Conservation (phyloP, 2,329 filamentous ascomycete species). For the Pseudocercospora musae region DNA sequence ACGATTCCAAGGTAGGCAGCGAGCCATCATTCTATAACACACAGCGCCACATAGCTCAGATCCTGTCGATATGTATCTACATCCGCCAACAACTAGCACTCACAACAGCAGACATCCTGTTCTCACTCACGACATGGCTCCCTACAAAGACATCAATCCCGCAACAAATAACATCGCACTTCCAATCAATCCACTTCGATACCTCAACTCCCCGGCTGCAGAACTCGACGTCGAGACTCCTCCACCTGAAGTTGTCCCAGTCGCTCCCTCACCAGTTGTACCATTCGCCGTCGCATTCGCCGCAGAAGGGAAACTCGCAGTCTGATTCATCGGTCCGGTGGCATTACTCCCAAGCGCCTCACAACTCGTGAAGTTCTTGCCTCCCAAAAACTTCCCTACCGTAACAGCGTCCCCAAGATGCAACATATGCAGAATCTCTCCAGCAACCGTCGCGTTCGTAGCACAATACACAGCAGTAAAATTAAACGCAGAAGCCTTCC, state of each 20-base stretch:
- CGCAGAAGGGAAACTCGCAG: background rate
- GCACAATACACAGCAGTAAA: conserved; percentile 24
- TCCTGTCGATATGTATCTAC: background rate
- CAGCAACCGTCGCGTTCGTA: conserved; percentile 14
- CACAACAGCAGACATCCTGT: too few species aligned
- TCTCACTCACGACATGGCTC: too few species aligned
- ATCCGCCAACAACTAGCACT: too few species aligned
- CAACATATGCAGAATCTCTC: conserved; percentile 13
- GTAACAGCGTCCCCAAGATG: conserved; percentile 18
- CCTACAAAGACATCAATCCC: background rate
- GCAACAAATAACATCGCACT: background rate
- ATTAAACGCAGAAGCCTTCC: conserved; percentile 19
- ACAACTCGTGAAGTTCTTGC: conserved; percentile 21
- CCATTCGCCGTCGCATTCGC: background rate
- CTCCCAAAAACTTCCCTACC: conserved; percentile 22
- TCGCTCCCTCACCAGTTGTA: background rate
- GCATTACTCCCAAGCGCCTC: conserved; percentile 15
- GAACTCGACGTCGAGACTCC: background rate
- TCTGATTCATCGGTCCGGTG: conserved; percentile 9
- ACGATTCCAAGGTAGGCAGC: background rate
- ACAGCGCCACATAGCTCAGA: background rate
- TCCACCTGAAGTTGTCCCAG: background rate
- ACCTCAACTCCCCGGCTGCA: background rate
- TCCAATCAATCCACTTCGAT: background rate
- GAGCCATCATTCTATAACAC: background rate